A percentile compares a stretch with the other conserved stretches of the same genome.
Evolutionary conservation across 768 basidiomycete species (phyloP).

Genomic region (Grammothele lineata): DNA sequence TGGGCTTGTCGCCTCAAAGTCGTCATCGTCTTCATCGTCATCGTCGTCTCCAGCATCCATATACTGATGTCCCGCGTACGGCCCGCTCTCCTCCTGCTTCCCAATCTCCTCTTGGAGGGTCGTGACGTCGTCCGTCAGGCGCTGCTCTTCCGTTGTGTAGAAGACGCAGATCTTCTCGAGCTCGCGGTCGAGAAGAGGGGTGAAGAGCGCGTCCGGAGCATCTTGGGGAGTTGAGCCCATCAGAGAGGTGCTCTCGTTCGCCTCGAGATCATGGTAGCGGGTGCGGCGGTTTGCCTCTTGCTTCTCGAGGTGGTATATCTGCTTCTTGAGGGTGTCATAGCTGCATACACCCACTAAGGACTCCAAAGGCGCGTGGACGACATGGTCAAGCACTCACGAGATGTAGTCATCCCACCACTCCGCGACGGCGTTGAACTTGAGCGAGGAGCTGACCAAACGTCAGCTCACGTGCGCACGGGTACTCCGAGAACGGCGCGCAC

Average conservation of each 20-base stretch:
- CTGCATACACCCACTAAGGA: slow-evolving; percentile 30
- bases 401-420: slow-evolving; percentile 96
- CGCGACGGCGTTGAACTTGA: slow-evolving; percentile 87
- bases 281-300: slow-evolving; percentile 49
- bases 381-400: slow-evolving; percentile 55
- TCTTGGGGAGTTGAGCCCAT: slow-evolving; percentile 36
- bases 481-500: slow-evolving; percentile 27
- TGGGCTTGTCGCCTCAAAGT: slow-evolving; percentile 26
- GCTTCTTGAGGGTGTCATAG: slow-evolving; percentile 83
- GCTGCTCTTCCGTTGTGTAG: slow-evolving; percentile 73
- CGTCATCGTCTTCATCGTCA: slow-evolving; percentile 55
- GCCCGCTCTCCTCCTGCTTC: slow-evolving; percentile 57
- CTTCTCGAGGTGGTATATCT: slow-evolving; percentile 84
- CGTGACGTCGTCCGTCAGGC: slow-evolving; percentile 57
- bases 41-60: slow-evolving; percentile 60
- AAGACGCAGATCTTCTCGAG: slow-evolving; percentile 76
- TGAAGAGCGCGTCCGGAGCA: slow-evolving; percentile 50
- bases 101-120: slow-evolving; percentile 54
- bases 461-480: background rate
- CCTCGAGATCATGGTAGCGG: slow-evolving; percentile 52
- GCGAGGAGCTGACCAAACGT: slow-evolving; percentile 53
- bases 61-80: slow-evolving; percentile 45
- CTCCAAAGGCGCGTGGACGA: too few relatives aligned
- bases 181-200: slow-evolving; percentile 76
- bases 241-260: slow-evolving; percentile 56